Base-by-base conservation (phyloP, 805 yeast species). In the Huiozyma naganishii region DNA sequence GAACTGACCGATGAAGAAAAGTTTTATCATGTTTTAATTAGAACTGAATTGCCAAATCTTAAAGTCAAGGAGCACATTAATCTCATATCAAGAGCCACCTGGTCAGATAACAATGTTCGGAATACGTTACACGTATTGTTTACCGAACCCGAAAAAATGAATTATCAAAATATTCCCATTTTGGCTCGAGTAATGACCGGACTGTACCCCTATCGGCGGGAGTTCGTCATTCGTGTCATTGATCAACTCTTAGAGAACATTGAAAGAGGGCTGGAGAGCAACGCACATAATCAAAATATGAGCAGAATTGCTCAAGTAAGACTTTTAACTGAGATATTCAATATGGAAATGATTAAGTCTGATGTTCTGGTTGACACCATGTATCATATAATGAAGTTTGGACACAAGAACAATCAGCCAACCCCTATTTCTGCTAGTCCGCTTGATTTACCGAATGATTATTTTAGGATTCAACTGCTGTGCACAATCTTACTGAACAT, bases 181-280 rank as follows among this genome's bases (percentile, higher is more conserved):
- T 58, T 84, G 42, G 79, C 86, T 0, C 60, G 61, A 32, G 52
- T 82, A 6, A 58, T 83, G 27, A 58, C 59, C 37, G 55, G 52
- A 2, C 51, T 72, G 27, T 50, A 55, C 28, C 55, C 51, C 8
- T 58, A 64, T 27, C 65, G 72, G 42, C 64, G 68, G 12, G 55
- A 63, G 11, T 65, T 82, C 44, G 61, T 66, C 9, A 60, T 72
- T 2, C 54, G 54, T 27, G 72, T 77, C 1, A 62, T 85, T 41
- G 95, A 89, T 58, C 66, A 73, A 11, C 43, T 81, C 2, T 50
- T 83, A 11, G 95, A 88, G 54, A 68, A 70, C n/a, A 69, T 83
- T 11, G 67, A 71, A 7, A 53, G 77, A 27, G 92, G 87, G 0
- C 61, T 87, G 46, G 95, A 87, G 53, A 50, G 67, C 5, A 76